Conservation (phyloP, 768 basidiomycete species). For the Fomitopsis serialis region DNA sequence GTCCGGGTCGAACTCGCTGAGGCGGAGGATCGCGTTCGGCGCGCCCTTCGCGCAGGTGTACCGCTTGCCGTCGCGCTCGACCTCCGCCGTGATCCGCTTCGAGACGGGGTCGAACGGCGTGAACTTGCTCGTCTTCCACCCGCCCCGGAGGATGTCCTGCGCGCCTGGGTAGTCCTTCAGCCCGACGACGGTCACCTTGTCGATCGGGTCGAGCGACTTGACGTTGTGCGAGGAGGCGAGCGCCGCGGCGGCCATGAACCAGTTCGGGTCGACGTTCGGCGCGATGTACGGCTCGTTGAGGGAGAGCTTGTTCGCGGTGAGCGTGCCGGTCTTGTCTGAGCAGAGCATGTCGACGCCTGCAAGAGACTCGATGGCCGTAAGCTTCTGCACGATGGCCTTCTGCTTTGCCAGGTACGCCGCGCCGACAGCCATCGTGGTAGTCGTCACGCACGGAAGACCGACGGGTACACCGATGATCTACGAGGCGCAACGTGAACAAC, state of each 20-base stretch:
- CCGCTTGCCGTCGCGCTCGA: conserved; percentile 37
- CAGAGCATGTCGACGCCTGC: conserved; percentile 42
- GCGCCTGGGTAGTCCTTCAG: conserved; percentile 42
- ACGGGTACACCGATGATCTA: conserved; percentile 26
- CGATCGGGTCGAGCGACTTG: conserved; percentile 42
- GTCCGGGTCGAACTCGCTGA: conserved; percentile 28
- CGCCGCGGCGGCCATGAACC: conserved; percentile 16
- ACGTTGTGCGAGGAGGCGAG: conserved; percentile 43
- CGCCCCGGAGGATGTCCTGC: conserved; percentile 32
- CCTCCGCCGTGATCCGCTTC: conserved; percentile 45
- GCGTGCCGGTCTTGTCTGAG: conserved; percentile 40
- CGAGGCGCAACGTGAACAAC: not conserved
- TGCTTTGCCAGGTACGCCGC: conserved; percentile 37
- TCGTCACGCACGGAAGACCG: conserved; percentile 42
- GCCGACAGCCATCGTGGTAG: conserved; percentile 33
- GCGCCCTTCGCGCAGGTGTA: conserved; percentile 42
- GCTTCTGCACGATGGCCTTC: conserved; percentile 43
- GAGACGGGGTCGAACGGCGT: conserved; percentile 45
- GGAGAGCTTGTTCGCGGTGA: conserved; percentile 45
- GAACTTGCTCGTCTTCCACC: conserved; percentile 43
- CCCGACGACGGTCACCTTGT: conserved; percentile 40
- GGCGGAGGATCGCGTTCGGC: conserved; percentile 40
- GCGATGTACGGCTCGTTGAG: conserved; percentile 31
- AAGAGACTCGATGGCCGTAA: conserved; percentile 45
- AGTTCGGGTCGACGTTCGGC: conserved; percentile 3